Conservation (phyloP, 495 filamentous ascomycete genomes). For the Penicillium nucicola region DNA sequence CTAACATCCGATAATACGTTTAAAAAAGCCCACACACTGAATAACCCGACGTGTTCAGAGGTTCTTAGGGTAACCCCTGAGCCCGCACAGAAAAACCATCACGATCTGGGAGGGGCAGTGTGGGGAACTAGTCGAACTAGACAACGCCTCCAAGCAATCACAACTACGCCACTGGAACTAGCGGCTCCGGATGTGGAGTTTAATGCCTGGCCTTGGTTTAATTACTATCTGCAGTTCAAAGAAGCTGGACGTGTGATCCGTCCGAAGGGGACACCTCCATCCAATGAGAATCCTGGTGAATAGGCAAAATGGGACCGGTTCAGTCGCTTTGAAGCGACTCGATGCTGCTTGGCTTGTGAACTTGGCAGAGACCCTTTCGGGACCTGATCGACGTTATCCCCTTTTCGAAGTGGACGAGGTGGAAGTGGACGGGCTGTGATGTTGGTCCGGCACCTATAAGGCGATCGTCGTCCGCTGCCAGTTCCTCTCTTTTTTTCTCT, state of each 20-base stretch:
- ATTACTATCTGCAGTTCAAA: background rate
- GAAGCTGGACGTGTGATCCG: background rate
- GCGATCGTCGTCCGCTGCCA: background rate
- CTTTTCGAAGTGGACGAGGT: background rate
- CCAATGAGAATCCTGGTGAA: background rate
- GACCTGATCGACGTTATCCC: constrained; percentile 5
- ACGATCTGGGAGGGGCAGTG: background rate
- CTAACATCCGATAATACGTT: too few species aligned
- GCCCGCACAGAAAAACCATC: constrained; percentile 5
- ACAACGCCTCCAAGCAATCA: constrained; percentile 5
- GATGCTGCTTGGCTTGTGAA: constrained; percentile 6
- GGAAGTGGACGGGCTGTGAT: background rate
- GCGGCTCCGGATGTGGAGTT: background rate
- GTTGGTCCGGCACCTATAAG: background rate
- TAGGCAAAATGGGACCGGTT: constrained; percentile 1
- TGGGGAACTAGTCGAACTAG: background rate
- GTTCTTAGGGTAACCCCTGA: constrained; percentile 5
- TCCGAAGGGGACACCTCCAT: background rate
- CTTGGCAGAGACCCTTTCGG: too few species aligned
- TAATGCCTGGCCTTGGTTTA: constrained; percentile 2
- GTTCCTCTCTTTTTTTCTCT: background rate
- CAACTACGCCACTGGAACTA: constrained; percentile 3
- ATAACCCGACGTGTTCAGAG: too few species aligned
- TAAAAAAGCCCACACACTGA: too few species aligned
- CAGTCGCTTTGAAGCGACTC: constrained; percentile 1